Conservation (phyloP, 768 basidiomycete species). For the Pleurotus tuoliensis region DNA sequence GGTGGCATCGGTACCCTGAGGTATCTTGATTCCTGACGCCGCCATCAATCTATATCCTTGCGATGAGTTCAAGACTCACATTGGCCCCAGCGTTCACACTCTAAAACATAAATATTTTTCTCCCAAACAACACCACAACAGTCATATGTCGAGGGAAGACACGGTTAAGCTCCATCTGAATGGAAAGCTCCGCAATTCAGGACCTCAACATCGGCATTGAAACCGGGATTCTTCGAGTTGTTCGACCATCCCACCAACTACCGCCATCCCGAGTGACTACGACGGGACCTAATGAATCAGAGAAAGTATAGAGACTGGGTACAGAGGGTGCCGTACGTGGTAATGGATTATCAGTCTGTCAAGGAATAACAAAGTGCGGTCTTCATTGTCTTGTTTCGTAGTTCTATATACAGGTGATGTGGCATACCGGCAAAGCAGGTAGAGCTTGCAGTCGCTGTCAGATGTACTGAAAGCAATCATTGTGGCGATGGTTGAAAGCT, state of each 20-base stretch:
- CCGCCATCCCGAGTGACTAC: too few relatives aligned
- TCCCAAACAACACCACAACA: neutral
- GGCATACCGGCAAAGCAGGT: neutral
- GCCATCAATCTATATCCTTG: constrained; percentile 6
- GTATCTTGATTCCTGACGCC: neutral
- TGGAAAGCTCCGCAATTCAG: neutral
- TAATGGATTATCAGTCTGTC: too few relatives aligned
- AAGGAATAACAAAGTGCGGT: too few relatives aligned
- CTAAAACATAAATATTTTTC: neutral
- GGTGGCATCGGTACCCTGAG: neutral
- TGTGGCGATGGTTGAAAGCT: constrained; percentile 56
- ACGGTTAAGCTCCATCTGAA: neutral
- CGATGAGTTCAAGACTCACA: neutral
- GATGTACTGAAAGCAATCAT: constrained; percentile 15
- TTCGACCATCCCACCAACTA: too few relatives aligned
- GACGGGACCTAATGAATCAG: too few relatives aligned
- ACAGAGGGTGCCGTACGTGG: neutral
- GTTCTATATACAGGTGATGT: constrained; percentile 1
- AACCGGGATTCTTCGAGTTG: too few relatives aligned
- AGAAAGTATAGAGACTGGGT: neutral
- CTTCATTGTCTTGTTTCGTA: neutral
- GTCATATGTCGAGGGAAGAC: neutral
- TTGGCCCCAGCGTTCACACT: neutral
- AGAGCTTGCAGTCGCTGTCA: neutral
- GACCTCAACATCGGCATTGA: neutral